Conservation (phyloP, 1,284 basidiomycete species). For the Somion occarium region DNA sequence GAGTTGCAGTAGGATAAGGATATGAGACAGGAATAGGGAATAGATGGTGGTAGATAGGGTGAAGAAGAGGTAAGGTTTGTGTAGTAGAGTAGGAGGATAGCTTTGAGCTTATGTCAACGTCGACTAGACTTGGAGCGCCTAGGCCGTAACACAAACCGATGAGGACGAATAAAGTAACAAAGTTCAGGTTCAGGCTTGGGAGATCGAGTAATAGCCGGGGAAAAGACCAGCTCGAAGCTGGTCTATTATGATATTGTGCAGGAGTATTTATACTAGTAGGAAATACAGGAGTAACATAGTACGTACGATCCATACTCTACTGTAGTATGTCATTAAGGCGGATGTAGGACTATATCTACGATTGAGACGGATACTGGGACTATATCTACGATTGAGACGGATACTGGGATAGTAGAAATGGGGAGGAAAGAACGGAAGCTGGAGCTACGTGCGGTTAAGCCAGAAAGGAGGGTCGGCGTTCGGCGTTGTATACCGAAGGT, state of each 20-base stretch:
- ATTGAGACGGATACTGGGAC: background rate
- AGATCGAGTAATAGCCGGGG: background rate
- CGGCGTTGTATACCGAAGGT: too few relatives aligned
- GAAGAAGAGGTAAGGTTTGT: too few relatives aligned
- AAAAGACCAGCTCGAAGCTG: background rate
- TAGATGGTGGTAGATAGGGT: too few relatives aligned
- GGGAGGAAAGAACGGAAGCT: background rate
- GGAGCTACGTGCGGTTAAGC: background rate
- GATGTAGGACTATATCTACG: too few relatives aligned
- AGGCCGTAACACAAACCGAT: background rate
- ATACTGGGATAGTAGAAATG: background rate
- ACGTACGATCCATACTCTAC: too few relatives aligned
- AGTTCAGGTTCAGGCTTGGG: background rate
- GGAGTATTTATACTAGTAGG: background rate
- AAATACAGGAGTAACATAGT: background rate
- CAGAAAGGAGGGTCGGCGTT: too few relatives aligned
- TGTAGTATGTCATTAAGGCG: too few relatives aligned
- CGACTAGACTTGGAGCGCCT: background rate
- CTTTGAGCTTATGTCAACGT: background rate
- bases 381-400: background rate
- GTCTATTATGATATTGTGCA: background rate
- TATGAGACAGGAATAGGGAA: too few relatives aligned
- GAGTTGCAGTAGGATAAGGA: too few relatives aligned
- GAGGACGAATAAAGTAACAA: background rate
- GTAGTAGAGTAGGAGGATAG: too few relatives aligned